These are phyloP conservation scores for Umbelopsis sp. DNA, from an alignment of 192 early-diverging fungal genomes.

Conservation along the genomic window DNA sequence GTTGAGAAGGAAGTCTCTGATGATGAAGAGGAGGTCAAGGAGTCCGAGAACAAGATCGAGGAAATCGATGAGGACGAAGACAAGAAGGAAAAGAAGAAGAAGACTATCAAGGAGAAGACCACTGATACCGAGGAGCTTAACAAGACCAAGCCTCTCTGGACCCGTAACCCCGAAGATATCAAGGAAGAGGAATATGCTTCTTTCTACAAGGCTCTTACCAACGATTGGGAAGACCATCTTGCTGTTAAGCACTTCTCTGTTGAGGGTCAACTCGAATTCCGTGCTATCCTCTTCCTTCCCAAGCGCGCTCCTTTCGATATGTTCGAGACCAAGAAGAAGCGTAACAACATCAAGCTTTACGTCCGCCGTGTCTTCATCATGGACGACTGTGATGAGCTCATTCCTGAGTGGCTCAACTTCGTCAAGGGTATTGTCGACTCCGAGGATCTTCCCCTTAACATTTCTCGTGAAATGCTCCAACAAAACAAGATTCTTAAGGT, in stretches of 20 bases:
- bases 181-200: slow-evolving; percentile 94
- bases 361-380: slow-evolving; percentile 99
- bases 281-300: slow-evolving; percentile 97
- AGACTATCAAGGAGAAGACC: slow-evolving; percentile 84
- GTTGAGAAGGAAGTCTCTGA: slow-evolving; percentile 97
- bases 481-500: slow-evolving; percentile 99
- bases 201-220: slow-evolving; percentile 98
- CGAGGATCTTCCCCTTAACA: slow-evolving; percentile 99
- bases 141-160: slow-evolving; percentile 99
- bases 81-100: slow-evolving; percentile 71
- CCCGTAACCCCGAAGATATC: slow-evolving; percentile 98
- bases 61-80: slow-evolving; percentile 83
- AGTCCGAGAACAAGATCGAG: slow-evolving; percentile 76
- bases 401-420: slow-evolving; percentile 99
- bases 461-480: slow-evolving; percentile 99
- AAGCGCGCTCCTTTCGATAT: slow-evolving; percentile 97
- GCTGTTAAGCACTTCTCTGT: slow-evolving; percentile 99
- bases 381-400: slow-evolving; percentile 99
- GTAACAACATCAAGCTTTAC: slow-evolving; percentile 99
- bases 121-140: slow-evolving; percentile 94
- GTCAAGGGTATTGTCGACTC: slow-evolving; percentile 99
- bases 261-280: slow-evolving; percentile 99
- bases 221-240: slow-evolving; percentile 99
- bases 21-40: slow-evolving; percentile 83
- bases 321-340: slow-evolving; percentile 99